These are phyloP conservation scores for Euphorbia schlechtendalii DNA, from an alignment of 441 rosid species.

Conservation along the genomic window DNA sequence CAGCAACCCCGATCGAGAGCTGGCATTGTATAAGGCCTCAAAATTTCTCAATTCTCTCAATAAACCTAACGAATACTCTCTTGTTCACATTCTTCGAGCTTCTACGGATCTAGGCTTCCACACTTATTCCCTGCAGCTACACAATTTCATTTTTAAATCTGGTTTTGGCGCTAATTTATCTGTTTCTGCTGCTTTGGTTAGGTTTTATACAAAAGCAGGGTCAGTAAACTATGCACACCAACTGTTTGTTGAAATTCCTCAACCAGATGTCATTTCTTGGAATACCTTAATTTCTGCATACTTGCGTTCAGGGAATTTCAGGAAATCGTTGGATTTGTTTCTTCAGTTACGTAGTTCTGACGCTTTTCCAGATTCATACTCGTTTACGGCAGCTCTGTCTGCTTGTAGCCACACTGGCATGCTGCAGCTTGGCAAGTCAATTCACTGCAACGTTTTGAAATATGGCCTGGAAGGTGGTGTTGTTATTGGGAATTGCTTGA, in stretches of 20 bases:
- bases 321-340: slow-evolving; percentile 46
- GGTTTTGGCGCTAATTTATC: slow-evolving; percentile 50
- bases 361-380: slow-evolving; percentile 43
- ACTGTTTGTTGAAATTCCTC: slow-evolving; percentile 70
- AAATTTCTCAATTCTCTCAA: neutral
- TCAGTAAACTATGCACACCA: slow-evolving; percentile 36
- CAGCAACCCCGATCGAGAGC: slow-evolving; percentile 16
- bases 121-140: slow-evolving; percentile 55
- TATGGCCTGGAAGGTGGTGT: slow-evolving; percentile 37
- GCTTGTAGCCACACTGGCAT: slow-evolving; percentile 48
- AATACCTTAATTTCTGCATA: slow-evolving; percentile 58
- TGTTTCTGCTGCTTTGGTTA: slow-evolving; percentile 45
- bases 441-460: slow-evolving; percentile 58
- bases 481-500: slow-evolving; percentile 63
- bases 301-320: slow-evolving; percentile 42
- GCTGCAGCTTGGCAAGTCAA: slow-evolving; percentile 34
- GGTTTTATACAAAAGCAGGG: slow-evolving; percentile 33
- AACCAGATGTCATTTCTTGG: slow-evolving; percentile 72
- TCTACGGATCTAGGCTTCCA: slow-evolving; percentile 38
- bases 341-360: slow-evolving; percentile 43
- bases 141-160: slow-evolving; percentile 41
- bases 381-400: slow-evolving; percentile 53
- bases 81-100: slow-evolving; percentile 51
- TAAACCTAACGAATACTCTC: slow-evolving; percentile 25
- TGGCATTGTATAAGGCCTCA: slow-evolving; percentile 23